phyloP scores from a whole-genome alignment of 2,329 filamentous ascomycete species.

The Xylaria hypoxylon region DNA sequence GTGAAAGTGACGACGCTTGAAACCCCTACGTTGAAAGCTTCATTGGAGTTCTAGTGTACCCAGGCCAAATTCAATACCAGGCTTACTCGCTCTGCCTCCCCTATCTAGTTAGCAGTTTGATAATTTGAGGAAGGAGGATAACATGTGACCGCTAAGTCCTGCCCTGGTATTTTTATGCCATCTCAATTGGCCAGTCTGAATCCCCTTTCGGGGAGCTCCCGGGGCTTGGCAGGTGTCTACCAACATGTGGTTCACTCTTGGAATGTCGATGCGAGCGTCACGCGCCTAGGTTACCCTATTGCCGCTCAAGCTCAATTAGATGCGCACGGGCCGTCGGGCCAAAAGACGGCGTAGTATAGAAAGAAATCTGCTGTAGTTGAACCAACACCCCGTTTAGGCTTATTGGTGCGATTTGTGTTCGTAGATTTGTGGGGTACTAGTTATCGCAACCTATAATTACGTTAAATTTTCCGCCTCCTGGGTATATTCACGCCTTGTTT shows the following conservation, averaged over 20 bases:
- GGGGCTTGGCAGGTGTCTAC: slow-evolving; percentile 19
- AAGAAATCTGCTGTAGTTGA: background rate
- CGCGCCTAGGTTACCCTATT: slow-evolving; percentile 3
- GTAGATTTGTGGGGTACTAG: background rate
- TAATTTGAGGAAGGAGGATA: slow-evolving; percentile 37
- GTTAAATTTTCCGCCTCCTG: background rate
- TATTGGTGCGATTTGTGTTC: background rate
- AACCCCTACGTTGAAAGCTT: slow-evolving; percentile 12
- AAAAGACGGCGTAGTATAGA: background rate
- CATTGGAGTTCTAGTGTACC: background rate
- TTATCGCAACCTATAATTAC: background rate
- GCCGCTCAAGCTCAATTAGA: background rate
- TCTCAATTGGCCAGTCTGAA: slow-evolving; percentile 24
- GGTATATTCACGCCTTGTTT: background rate
- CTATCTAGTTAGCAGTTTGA: slow-evolving; percentile 29
- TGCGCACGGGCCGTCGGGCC: no score
- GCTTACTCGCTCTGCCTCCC: slow-evolving; percentile 21
- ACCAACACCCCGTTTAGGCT: background rate
- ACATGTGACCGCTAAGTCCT: slow-evolving; percentile 27
- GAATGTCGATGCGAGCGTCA: slow-evolving; percentile 8
- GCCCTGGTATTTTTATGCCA: slow-evolving; percentile 17
- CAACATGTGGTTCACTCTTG: slow-evolving; percentile 14
- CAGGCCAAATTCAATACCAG: background rate
- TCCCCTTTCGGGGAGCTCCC: slow-evolving; percentile 14
- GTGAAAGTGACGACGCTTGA: background rate